A percentile compares a stretch with the other conserved stretches of the same genome.
phyloP scores from a whole-genome alignment of 1,139 yeast species.

The Candida sp. region DNA sequence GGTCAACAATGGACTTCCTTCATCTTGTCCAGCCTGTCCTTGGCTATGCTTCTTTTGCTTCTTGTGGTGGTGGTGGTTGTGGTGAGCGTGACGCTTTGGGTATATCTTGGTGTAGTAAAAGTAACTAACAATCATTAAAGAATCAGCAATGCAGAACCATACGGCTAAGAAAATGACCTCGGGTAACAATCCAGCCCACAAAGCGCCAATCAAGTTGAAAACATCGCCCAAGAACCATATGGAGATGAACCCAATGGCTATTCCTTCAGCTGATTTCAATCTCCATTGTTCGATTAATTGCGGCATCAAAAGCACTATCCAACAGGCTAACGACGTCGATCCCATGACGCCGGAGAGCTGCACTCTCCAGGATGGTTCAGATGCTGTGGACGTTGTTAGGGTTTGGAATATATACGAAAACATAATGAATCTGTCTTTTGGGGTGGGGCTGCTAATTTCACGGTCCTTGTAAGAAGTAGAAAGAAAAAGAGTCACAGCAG shows the following conservation, averaged over 20 bases:
- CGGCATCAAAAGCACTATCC: constrained; percentile 82
- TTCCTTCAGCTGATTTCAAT: constrained; percentile 77
- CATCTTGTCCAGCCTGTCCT: constrained; percentile 6
- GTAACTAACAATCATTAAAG: constrained; percentile 64
- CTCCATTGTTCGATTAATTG: constrained; percentile 87
- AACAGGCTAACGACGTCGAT: constrained; percentile 71
- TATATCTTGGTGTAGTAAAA: constrained; percentile 55
- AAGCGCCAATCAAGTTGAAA: constrained; percentile 66
- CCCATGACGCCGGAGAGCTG: constrained; percentile 64
- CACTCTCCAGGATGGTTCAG: constrained; percentile 1
- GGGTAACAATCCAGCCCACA: constrained; percentile 75
- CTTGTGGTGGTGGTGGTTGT: constrained; percentile 5
- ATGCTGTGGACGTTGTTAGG: neutral
- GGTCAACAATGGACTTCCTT: constrained; percentile 20
- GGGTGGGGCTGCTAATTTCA: neutral
- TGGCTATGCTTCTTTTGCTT: neutral
- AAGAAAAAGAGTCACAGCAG: neutral
- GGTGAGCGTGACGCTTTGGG: constrained; percentile 34
- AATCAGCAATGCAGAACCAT: constrained; percentile 78
- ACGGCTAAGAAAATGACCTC: constrained; percentile 71
- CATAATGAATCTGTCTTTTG: neutral
- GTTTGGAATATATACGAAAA: neutral
- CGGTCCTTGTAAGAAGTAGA: neutral
- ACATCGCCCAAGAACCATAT: constrained; percentile 81
- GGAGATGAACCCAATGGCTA: constrained; percentile 68